phyloP scores from a whole-genome alignment of 331 rosid species.

The Rosa hybrid region DNA sequence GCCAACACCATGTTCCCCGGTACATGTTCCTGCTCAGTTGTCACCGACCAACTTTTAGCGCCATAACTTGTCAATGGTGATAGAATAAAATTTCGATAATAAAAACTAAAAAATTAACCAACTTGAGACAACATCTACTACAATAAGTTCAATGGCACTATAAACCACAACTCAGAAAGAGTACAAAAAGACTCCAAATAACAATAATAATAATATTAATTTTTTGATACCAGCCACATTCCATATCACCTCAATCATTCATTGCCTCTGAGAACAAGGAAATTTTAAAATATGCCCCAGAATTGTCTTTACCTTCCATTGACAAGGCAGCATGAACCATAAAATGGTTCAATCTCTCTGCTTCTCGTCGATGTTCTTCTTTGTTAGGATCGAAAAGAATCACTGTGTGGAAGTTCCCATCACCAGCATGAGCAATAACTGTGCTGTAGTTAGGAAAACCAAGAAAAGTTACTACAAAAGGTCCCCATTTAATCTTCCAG shows the following conservation, averaged over 20 bases:
- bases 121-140: neutral
- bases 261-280: neutral
- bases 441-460: slow-evolving; percentile 56
- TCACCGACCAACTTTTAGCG: slow-evolving; percentile 25
- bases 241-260: slow-evolving; percentile 1
- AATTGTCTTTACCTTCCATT: slow-evolving; percentile 66
- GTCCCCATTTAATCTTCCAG: neutral
- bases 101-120: neutral
- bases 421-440: slow-evolving; percentile 93
- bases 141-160: neutral
- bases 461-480: neutral
- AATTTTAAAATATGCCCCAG: neutral
- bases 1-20: slow-evolving; percentile 97
- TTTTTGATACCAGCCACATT: neutral
- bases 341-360: slow-evolving; percentile 82
- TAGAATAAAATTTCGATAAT: neutral
- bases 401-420: slow-evolving; percentile 88
- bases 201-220: neutral
- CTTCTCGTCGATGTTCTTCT: slow-evolving; percentile 72
- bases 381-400: slow-evolving; percentile 73
- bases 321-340: slow-evolving; percentile 87
- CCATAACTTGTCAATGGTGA: slow-evolving; percentile 7
- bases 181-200: neutral
- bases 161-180: neutral
- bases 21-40: slow-evolving; percentile 81